phyloP scores from a whole-genome alignment of 148 eudicot species.

The Diospyros lotus region DNA sequence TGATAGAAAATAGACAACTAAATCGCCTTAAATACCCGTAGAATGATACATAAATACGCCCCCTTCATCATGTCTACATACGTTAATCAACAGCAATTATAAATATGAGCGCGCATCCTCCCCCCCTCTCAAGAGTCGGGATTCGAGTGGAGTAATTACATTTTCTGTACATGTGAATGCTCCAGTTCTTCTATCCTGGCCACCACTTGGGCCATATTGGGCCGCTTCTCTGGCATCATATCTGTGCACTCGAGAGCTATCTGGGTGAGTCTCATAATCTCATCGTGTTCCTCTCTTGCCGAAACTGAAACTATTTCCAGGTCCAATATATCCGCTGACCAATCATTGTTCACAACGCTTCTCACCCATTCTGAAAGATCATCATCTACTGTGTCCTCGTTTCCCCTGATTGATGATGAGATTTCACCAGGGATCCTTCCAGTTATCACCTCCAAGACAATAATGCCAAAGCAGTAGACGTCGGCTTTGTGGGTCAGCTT shows the following conservation, averaged over 20 bases:
- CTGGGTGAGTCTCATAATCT: constrained; percentile 35
- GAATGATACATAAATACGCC: no score
- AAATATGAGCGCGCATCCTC: not conserved
- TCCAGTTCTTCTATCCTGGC: constrained; percentile 32
- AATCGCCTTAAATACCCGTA: no score
- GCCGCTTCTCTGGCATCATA: constrained; percentile 32
- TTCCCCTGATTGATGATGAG: not conserved
- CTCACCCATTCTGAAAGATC: constrained; percentile 45
- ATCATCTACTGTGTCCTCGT: not conserved
- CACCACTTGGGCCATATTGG: constrained; percentile 33
- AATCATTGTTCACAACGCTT: constrained; percentile 26
- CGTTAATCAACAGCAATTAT: no score
- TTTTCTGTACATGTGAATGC: not conserved
- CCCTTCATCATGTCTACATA: no score
- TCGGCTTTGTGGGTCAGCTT: constrained; percentile 32
- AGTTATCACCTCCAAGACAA: constrained; percentile 40
- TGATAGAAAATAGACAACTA: no score
- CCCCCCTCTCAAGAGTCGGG: no score
- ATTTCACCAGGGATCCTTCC: constrained; percentile 30
- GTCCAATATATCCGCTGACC: constrained; percentile 50
- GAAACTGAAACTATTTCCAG: constrained; percentile 29
- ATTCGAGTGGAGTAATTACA: no score
- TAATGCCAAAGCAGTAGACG: constrained; percentile 42
- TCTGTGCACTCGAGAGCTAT: constrained; percentile 44
- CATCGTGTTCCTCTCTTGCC: constrained; percentile 33